Percentiles rank a stretch among this genome's conserved stretches.
Conservation (phyloP, 768 basidiomycete species). For the Chiua virens region DNA sequence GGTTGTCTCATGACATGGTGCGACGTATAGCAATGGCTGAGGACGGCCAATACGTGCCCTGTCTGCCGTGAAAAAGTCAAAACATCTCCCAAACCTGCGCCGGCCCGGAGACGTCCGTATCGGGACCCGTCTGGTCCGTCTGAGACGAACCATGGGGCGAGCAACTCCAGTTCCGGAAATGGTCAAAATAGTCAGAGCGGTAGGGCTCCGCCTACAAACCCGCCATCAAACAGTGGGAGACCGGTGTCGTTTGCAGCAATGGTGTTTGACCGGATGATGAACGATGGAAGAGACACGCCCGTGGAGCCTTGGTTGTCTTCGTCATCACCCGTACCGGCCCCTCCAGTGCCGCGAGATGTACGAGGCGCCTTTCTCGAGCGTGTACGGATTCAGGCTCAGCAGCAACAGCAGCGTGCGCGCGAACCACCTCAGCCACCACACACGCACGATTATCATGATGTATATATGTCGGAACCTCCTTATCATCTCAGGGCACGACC, state of each 20-base stretch:
- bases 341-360: constrained; percentile 3
- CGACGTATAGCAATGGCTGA: constrained; percentile 70
- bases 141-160: constrained; percentile 9
- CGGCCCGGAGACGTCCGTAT: constrained; percentile 18
- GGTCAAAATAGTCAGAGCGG: background rate
- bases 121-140: constrained; percentile 4
- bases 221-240: constrained; percentile 13
- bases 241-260: constrained; percentile 17
- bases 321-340: background rate
- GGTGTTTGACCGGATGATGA: constrained; percentile 20
- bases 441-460: constrained; percentile 3
- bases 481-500: constrained; percentile 10
- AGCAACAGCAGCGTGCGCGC: constrained; percentile 11
- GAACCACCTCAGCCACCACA: background rate
- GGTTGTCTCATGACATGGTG: constrained; percentile 1
- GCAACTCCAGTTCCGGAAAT: background rate
- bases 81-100: constrained; percentile 21
- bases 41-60: constrained; percentile 73
- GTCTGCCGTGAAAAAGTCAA: constrained; percentile 70
- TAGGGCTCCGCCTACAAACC: constrained; percentile 3
- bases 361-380: constrained; percentile 12
- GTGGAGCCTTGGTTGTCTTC: constrained; percentile 7
- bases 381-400: constrained; percentile 13
- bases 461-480: background rate
- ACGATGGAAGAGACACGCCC: constrained; percentile 11